Percentiles rank a stretch among this genome's conserved stretches.
phyloP scores from a whole-genome alignment of 2,329 filamentous ascomycete species.

The Annulohypoxylon truncatum region DNA sequence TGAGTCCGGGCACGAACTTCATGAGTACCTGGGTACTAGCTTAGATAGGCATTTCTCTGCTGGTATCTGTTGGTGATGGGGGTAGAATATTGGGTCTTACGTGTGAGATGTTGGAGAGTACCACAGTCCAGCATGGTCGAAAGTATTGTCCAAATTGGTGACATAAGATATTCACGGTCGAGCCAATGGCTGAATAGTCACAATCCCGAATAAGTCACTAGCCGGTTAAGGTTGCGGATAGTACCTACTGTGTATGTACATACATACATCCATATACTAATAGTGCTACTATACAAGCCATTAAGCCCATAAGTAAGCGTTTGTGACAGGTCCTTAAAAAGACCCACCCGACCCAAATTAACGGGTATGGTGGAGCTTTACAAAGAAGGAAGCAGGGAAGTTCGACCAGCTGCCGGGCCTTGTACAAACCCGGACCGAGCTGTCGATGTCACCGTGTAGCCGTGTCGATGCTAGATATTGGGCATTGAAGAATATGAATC shows the following conservation, averaged over 20 bases:
- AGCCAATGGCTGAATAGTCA: neutral
- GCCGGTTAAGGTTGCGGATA: neutral
- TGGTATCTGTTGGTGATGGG: neutral
- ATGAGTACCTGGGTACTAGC: no score
- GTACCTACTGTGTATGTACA: no score
- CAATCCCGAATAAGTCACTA: neutral
- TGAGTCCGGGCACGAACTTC: neutral
- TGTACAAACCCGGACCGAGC: neutral
- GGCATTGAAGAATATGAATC: neutral
- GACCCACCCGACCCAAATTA: slow-evolving; percentile 1
- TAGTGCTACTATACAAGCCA: no score
- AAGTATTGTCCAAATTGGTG: neutral
- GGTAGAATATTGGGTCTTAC: neutral
- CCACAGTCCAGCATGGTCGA: no score
- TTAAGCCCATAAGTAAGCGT: neutral
- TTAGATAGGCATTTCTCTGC: neutral
- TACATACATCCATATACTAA: no score
- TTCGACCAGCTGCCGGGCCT: neutral
- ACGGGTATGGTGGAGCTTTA: neutral
- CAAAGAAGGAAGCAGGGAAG: neutral
- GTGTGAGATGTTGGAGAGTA: neutral
- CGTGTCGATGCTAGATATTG: neutral
- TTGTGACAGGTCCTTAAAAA: slow-evolving; percentile 1
- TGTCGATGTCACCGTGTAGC: neutral
- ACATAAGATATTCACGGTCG: slow-evolving; percentile 2